Conservation (phyloP, 306 rosid species). For the Neltuma alba region DNA sequence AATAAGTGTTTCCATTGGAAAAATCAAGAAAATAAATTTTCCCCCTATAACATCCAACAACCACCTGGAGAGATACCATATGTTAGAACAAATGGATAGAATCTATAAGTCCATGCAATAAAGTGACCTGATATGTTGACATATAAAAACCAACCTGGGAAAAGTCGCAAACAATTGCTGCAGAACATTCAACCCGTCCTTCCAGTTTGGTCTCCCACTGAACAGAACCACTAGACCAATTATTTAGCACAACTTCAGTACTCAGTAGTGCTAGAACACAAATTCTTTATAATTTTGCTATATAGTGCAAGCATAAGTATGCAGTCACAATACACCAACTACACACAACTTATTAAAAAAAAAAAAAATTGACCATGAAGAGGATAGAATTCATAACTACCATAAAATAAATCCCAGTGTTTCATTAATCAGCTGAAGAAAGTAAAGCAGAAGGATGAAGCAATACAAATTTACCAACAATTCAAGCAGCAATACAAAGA, state of each 20-base stretch:
- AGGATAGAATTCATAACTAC: conserved; percentile 3
- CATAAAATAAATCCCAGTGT: not conserved
- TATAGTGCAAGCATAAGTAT: conserved; percentile 18
- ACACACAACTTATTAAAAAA: not conserved
- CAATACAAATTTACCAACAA: not conserved
- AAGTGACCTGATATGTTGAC: conserved; percentile 5
- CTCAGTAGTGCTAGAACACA: conserved; percentile 28
- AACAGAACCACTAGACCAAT: conserved; percentile 80
- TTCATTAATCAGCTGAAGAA: not conserved
- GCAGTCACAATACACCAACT: not conserved
- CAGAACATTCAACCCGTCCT: conserved; percentile 88
- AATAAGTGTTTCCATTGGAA: conserved; percentile 63
- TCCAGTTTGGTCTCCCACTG: conserved; percentile 86
- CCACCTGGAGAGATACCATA: conserved; percentile 58
- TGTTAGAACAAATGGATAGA: conserved; percentile 36
- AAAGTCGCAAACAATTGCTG: conserved; percentile 76
- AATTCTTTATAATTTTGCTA: conserved; percentile 8
- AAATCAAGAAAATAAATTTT: conserved; percentile 82
- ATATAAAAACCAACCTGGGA: conserved; percentile 67
- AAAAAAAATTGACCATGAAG: not conserved
- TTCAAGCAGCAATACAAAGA: not conserved
- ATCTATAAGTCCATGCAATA: conserved; percentile 17
- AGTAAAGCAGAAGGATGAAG: not conserved
- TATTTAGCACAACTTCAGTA: conserved; percentile 43
- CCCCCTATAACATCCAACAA: conserved; percentile 92